A percentile compares a stretch with the other conserved stretches of the same genome.
These are phyloP conservation scores for Beauveria scarabaeidicola DNA, from an alignment of 2,329 filamentous ascomycete species.

Conservation along the genomic window DNA sequence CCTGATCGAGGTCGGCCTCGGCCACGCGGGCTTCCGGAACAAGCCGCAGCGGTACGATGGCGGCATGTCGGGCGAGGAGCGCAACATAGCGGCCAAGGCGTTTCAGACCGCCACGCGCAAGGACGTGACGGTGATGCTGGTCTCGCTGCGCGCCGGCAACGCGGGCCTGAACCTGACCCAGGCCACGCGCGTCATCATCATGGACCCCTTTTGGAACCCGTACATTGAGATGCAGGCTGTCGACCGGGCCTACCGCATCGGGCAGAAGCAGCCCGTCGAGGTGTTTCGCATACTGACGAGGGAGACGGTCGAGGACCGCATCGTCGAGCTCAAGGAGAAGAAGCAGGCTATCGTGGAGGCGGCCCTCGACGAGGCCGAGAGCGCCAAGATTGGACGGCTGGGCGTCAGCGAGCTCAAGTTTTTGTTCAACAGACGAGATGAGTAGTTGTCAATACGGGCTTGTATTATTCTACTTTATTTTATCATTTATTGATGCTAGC, in stretches of 20 bases:
- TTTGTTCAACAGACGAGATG: slow-evolving; percentile 42
- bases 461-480: neutral
- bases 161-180: slow-evolving; percentile 78
- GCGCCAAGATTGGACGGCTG: slow-evolving; percentile 57
- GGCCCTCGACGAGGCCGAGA: slow-evolving; percentile 69
- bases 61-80: slow-evolving; percentile 59
- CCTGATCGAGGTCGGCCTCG: slow-evolving; percentile 63
- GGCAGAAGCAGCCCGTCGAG: slow-evolving; percentile 63
- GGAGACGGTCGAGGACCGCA: slow-evolving; percentile 80
- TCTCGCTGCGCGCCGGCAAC: slow-evolving; percentile 72
- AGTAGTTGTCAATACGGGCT: neutral
- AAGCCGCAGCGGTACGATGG: slow-evolving; percentile 70
- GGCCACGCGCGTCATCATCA: slow-evolving; percentile 78
- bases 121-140: slow-evolving; percentile 65
- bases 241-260: slow-evolving; percentile 81
- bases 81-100: slow-evolving; percentile 58
- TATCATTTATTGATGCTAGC: neutral
- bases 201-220: slow-evolving; percentile 93
- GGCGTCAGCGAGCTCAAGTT: slow-evolving; percentile 58
- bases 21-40: slow-evolving; percentile 51
- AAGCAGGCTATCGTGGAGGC: slow-evolving; percentile 71
- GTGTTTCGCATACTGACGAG: slow-evolving; percentile 73
- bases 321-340: slow-evolving; percentile 66
- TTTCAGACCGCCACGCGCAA: slow-evolving; percentile 53
- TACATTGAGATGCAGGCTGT: slow-evolving; percentile 89